These are phyloP conservation scores for Geosmithia flava DNA, from an alignment of 2,329 filamentous ascomycete genomes.

Conservation along the genomic window DNA sequence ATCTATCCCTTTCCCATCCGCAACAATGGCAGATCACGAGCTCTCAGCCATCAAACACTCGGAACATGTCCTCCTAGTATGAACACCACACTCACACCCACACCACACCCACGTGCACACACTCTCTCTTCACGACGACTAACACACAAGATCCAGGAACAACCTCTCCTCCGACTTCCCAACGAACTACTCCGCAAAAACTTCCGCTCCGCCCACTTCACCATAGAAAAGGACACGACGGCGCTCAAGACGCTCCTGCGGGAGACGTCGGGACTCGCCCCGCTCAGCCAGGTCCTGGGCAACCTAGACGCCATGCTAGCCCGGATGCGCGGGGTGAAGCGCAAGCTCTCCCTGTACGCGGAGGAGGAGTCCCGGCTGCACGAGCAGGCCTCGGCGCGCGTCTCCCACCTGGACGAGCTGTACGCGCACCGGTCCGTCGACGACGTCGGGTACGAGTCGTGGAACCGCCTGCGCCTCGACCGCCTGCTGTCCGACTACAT, in stretches of 20 bases:
- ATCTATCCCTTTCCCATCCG: neutral
- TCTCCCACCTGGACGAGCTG: conserved; percentile 70
- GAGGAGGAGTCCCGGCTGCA: conserved; percentile 73
- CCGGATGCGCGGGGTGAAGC: conserved; percentile 75
- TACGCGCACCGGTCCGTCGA: conserved; percentile 70
- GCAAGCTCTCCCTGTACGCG: conserved; percentile 67
- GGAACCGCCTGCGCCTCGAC: conserved; percentile 73
- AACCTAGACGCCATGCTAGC: conserved; percentile 76
- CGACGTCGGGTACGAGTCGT: conserved; percentile 87
- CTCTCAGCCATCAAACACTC: conserved; percentile 61
- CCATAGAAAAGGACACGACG: conserved; percentile 59
- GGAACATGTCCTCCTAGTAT: conserved; percentile 62
- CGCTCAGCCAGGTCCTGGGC: conserved; percentile 60
- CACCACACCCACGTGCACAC: neutral
- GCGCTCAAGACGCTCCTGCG: conserved; percentile 48
- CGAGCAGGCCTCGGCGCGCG: conserved; percentile 60
- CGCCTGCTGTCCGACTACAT: conserved; percentile 87
- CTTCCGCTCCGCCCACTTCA: conserved; percentile 74
- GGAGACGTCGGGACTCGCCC: conserved; percentile 47
- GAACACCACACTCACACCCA: too few species aligned
- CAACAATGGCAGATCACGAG: conserved; percentile 44
- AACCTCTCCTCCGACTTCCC: conserved; percentile 84
- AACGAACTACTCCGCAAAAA: conserved; percentile 90
- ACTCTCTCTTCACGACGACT: neutral
- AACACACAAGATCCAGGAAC: conserved; percentile 47